Evolutionary conservation across 1,284 basidiomycete genomes (phyloP).

Genomic region (Ustilago hordei): DNA sequence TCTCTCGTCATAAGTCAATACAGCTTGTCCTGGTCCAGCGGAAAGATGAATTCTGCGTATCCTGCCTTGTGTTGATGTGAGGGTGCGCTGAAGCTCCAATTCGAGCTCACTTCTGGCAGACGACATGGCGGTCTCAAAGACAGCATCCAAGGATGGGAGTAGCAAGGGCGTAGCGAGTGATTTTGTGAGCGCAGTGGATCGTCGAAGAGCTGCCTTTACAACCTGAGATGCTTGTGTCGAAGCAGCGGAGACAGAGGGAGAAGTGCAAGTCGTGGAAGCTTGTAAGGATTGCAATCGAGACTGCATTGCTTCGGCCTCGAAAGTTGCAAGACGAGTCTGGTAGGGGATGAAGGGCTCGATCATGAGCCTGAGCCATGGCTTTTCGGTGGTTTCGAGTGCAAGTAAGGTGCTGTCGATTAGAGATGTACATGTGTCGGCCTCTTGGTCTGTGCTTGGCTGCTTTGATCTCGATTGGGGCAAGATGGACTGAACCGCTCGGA

Average conservation of each 20-base stretch:
- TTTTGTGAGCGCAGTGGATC: slow-evolving; percentile 32
- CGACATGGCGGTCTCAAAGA: slow-evolving; percentile 17
- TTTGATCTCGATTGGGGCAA: slow-evolving; percentile 15
- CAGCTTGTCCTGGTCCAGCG: slow-evolving; percentile 17
- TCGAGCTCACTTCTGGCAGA: slow-evolving; percentile 4
- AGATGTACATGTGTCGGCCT: slow-evolving; percentile 1
- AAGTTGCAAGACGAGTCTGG: slow-evolving; percentile 34
- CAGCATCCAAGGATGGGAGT: slow-evolving; percentile 24
- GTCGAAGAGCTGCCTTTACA: slow-evolving; percentile 17
- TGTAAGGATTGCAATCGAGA: slow-evolving; percentile 22
- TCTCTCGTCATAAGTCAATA: slow-evolving; percentile 36
- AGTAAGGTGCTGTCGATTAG: slow-evolving; percentile 32
- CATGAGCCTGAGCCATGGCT: slow-evolving; percentile 36
- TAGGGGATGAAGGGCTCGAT: slow-evolving; percentile 41
- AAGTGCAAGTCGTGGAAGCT: slow-evolving; percentile 10
- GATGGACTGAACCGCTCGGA: slow-evolving; percentile 19
- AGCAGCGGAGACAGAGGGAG: slow-evolving; percentile 12
- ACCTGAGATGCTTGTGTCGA: slow-evolving; percentile 24
- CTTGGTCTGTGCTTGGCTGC: slow-evolving; percentile 11
- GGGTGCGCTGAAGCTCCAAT: slow-evolving; percentile 12
- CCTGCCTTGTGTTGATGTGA: slow-evolving; percentile 12
- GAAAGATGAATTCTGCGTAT: slow-evolving; percentile 28
- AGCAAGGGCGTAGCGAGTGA: slow-evolving; percentile 31
- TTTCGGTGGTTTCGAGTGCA: slow-evolving; percentile 18
- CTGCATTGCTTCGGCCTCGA: slow-evolving; percentile 48